A percentile compares a stretch with the other conserved stretches of the same genome.
These are phyloP conservation scores for Cytospora piceicola DNA, from an alignment of 2,329 filamentous ascomycete genomes.

Conservation along the genomic window DNA sequence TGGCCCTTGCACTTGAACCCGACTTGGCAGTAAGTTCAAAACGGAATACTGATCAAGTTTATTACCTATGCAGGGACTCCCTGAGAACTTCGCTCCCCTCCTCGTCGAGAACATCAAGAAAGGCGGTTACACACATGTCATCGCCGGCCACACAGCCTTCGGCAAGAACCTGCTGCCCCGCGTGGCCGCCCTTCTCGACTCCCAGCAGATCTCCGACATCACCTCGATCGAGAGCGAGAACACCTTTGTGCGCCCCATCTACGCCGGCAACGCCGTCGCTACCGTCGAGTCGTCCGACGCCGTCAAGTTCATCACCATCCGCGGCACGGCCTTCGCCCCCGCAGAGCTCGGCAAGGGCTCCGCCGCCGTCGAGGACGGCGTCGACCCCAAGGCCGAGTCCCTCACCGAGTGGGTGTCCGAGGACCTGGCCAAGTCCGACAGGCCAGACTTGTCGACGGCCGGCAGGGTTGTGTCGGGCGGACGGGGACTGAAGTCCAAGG, in stretches of 20 bases:
- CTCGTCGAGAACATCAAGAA: constrained; percentile 97
- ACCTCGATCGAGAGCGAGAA: constrained; percentile 85
- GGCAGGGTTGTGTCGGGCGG: constrained; percentile 89
- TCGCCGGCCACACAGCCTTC: constrained; percentile 91
- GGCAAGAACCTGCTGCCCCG: constrained; percentile 94
- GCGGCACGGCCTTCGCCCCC: constrained; percentile 87
- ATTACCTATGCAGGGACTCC: constrained; percentile 65
- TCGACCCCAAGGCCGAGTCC: constrained; percentile 77
- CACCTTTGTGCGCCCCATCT: constrained; percentile 95
- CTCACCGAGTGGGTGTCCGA: constrained; percentile 91
- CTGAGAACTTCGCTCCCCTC: constrained; percentile 92
- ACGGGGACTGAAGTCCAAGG: constrained; percentile 94
- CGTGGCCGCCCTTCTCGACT: constrained; percentile 87
- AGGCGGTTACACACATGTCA: constrained; percentile 88
- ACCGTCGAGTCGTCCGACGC: constrained; percentile 89
- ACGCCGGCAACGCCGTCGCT: constrained; percentile 95
- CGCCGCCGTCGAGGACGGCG: constrained; percentile 77
- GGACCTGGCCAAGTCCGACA: constrained; percentile 88
- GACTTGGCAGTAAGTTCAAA: background rate
- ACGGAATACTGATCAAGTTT: background rate
- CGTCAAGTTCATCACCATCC: constrained; percentile 88
- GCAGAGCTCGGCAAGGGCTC: constrained; percentile 73
- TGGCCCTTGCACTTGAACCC: constrained; percentile 4
- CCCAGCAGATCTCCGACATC: constrained; percentile 92
- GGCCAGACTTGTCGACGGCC: constrained; percentile 91